These are phyloP conservation scores for Mycena galopus DNA, from an alignment of 768 basidiomycete genomes.

Conservation along the genomic window DNA sequence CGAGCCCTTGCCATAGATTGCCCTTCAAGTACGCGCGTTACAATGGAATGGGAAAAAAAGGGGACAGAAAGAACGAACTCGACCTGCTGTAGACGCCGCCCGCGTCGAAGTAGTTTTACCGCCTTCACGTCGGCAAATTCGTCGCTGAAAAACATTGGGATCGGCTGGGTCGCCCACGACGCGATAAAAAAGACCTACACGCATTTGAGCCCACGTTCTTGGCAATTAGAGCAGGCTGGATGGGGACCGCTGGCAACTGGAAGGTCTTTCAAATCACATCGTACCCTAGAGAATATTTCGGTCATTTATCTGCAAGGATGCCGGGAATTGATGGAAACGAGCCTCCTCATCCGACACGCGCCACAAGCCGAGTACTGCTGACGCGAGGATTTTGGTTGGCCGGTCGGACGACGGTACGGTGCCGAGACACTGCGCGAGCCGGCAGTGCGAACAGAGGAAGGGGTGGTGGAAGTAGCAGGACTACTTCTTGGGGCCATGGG, in stretches of 20 bases:
- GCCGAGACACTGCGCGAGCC: slow-evolving; percentile 56
- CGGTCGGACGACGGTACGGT: slow-evolving; percentile 61
- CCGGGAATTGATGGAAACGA: slow-evolving; percentile 24
- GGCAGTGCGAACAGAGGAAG: slow-evolving; percentile 48
- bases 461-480: slow-evolving; percentile 56
- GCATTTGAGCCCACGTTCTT: slow-evolving; percentile 91
- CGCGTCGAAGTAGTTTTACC: slow-evolving; percentile 85
- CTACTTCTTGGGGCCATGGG: slow-evolving; percentile 71
- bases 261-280: slow-evolving; percentile 93
- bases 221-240: slow-evolving; percentile 88
- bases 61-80: slow-evolving; percentile 63
- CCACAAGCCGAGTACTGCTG: slow-evolving; percentile 96
- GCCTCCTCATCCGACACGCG: slow-evolving; percentile 92
- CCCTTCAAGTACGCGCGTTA: slow-evolving; percentile 56
- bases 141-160: slow-evolving; percentile 65
- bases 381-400: slow-evolving; percentile 81
- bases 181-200: slow-evolving; percentile 70
- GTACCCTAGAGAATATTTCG: slow-evolving; percentile 76
- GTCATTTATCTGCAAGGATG: slow-evolving; percentile 16
- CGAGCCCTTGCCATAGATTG: slow-evolving; percentile 81
- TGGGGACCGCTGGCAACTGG: slow-evolving; percentile 62
- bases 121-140: slow-evolving; percentile 94
- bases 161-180: neutral
- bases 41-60: slow-evolving; percentile 19
- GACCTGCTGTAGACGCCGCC: slow-evolving; percentile 85